Evolutionary conservation across 2,329 filamentous ascomycete genomes (phyloP).

Genomic region (Scorias spongiosa): DNA sequence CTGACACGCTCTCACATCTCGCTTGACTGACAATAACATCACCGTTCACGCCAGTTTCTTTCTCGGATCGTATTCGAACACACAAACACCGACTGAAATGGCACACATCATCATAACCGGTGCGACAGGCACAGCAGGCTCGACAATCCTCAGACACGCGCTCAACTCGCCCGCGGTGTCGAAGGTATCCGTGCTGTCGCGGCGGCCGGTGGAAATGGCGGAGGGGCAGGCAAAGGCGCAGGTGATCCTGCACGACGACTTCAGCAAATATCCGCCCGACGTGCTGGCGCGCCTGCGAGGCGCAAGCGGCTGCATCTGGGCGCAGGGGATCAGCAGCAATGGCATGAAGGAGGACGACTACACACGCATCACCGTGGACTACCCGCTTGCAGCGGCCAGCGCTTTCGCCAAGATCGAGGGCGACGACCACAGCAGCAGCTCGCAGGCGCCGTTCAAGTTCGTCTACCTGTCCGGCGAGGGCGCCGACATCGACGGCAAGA

Average conservation of each 20-base stretch:
- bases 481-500: constrained; percentile 41
- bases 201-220: constrained; percentile 48
- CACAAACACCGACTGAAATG: constrained; percentile 3
- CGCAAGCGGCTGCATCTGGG: constrained; percentile 59
- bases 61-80: too few species aligned
- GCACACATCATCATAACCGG: constrained; percentile 30
- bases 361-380: constrained; percentile 51
- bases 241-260: constrained; percentile 56
- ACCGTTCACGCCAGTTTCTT: too few species aligned
- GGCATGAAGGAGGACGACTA: constrained; percentile 29
- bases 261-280: constrained; percentile 41
- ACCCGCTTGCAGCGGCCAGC: constrained; percentile 46
- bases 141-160: constrained; percentile 24
- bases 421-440: constrained; percentile 26
- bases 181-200: constrained; percentile 52
- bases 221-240: constrained; percentile 45
- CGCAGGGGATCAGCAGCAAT: constrained; percentile 42
- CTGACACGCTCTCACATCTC: too few species aligned
- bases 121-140: constrained; percentile 28
- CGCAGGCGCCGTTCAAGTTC: constrained; percentile 40
- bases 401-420: constrained; percentile 40
- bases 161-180: constrained; percentile 33
- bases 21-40: too few species aligned
- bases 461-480: constrained; percentile 54
- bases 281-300: constrained; percentile 46